These are phyloP conservation scores for Beauveria asiatica DNA, from an alignment of 2,329 filamentous ascomycete genomes.

Conservation along the genomic window DNA sequence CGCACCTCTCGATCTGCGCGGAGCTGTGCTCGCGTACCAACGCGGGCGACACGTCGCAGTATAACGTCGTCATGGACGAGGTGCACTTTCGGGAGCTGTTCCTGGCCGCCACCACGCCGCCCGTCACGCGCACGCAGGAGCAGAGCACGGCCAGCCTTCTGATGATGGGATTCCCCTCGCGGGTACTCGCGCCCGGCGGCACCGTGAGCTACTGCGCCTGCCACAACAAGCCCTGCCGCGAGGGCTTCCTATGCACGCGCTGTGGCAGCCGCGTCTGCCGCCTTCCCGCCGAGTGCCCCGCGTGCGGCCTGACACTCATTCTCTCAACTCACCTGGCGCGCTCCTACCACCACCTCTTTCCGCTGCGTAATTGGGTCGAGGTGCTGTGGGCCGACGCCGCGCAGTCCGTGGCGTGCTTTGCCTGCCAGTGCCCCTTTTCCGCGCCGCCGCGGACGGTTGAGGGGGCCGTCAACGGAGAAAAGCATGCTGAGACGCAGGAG, in stretches of 20 bases:
- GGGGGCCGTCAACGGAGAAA: slow-evolving; percentile 17
- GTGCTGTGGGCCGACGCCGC: slow-evolving; percentile 72
- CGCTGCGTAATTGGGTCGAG: slow-evolving; percentile 81
- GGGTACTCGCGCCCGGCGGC: slow-evolving; percentile 60
- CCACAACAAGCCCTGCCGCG: slow-evolving; percentile 70
- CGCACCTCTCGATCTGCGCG: slow-evolving; percentile 84
- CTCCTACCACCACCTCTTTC: slow-evolving; percentile 91
- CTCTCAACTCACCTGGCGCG: slow-evolving; percentile 86
- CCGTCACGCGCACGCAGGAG: slow-evolving; percentile 61
- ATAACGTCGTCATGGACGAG: slow-evolving; percentile 73
- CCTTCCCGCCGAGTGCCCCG: slow-evolving; percentile 82
- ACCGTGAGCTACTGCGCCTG: slow-evolving; percentile 78
- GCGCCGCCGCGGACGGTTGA: slow-evolving; percentile 21
- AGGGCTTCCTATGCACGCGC: slow-evolving; percentile 85
- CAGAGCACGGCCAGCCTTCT: slow-evolving; percentile 59
- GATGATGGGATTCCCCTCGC: slow-evolving; percentile 97
- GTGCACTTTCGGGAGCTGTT: slow-evolving; percentile 80
- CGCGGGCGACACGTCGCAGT: slow-evolving; percentile 63
- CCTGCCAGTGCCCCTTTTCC: slow-evolving; percentile 70
- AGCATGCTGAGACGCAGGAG: slow-evolving; percentile 12
- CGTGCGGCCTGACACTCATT: slow-evolving; percentile 85
- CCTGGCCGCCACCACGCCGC: slow-evolving; percentile 80
- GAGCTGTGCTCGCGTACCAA: slow-evolving; percentile 88
- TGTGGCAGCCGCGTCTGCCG: slow-evolving; percentile 85
- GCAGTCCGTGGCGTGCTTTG: slow-evolving; percentile 59